Percentiles rank a stretch among this genome's conserved stretches.
phyloP scores from a whole-genome alignment of 331 rosid species.

The Ulmus americana region DNA sequence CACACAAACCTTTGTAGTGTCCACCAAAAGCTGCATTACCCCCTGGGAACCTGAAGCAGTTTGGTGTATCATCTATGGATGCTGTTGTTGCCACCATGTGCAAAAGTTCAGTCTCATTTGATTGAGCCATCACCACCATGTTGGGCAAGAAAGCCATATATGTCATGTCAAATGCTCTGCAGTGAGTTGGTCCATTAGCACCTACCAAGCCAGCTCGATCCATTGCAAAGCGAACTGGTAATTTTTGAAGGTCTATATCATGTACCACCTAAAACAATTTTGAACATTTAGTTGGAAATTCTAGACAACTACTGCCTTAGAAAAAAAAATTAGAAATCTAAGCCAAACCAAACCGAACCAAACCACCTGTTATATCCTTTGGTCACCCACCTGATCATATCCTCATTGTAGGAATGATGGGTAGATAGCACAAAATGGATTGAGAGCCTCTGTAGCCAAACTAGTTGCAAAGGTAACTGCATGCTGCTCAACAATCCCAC shows the following conservation, averaged over 20 bases:
- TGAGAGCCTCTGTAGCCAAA: conserved; percentile 76
- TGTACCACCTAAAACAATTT: conserved; percentile 53
- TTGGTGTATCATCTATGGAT: conserved; percentile 76
- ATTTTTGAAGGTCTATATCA: conserved; percentile 83
- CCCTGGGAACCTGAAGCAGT: conserved; percentile 86
- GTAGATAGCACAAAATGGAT: conserved; percentile 80
- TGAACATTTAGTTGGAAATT: neutral
- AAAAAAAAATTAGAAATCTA: neutral
- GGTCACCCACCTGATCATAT: conserved; percentile 64
- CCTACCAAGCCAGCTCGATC: conserved; percentile 94
- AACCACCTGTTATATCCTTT: neutral
- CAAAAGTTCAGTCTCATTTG: conserved; percentile 84
- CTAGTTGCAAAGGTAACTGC: conserved; percentile 94
- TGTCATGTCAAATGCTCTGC: conserved; percentile 84
- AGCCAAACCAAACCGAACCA: conserved; percentile 1
- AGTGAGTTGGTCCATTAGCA: conserved; percentile 90
- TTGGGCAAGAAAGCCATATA: conserved; percentile 95
- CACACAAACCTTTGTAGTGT: conserved; percentile 58
- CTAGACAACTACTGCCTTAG: neutral
- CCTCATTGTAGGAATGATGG: conserved; percentile 84
- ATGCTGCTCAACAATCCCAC: conserved; percentile 91
- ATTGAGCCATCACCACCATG: conserved; percentile 95
- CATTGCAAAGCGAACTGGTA: conserved; percentile 83
- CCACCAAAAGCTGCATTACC: conserved; percentile 83
- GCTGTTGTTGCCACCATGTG: conserved; percentile 92